Evolutionary conservation across 768 basidiomycete species (phyloP).

Genomic region (Suillus cothurnatus): DNA sequence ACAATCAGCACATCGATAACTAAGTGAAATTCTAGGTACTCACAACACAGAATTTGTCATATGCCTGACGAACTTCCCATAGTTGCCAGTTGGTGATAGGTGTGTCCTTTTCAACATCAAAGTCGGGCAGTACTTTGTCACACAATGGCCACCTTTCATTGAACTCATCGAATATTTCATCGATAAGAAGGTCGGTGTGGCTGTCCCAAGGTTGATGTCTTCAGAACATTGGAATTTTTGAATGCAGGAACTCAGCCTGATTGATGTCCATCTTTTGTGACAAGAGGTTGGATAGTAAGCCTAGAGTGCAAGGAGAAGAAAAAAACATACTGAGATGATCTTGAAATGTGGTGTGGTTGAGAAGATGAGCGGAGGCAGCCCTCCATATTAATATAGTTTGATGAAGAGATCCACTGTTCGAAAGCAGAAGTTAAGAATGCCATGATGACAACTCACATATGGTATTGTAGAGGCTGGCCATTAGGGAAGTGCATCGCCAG

Average conservation of each 20-base stretch:
- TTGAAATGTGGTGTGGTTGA: too few species aligned
- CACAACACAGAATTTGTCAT: not conserved
- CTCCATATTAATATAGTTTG: too few species aligned
- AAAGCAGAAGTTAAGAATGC: too few species aligned
- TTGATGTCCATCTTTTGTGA: too few species aligned
- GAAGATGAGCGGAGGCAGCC: too few species aligned
- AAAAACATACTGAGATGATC: too few species aligned
- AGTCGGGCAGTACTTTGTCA: not conserved
- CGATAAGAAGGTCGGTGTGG: not conserved
- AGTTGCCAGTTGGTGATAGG: not conserved
- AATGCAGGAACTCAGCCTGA: not conserved
- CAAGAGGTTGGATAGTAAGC: too few species aligned
- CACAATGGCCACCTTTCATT: not conserved
- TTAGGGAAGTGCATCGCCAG: not conserved
- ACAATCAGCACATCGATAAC: not conserved
- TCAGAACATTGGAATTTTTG: not conserved
- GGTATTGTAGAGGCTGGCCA: too few species aligned
- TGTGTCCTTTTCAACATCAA: not conserved
- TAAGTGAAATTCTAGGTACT: not conserved
- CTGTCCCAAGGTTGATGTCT: not conserved
- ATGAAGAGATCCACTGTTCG: too few species aligned
- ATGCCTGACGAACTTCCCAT: not conserved
- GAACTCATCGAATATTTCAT: not conserved
- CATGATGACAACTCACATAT: too few species aligned
- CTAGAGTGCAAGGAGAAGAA: too few species aligned